Base-by-base conservation (phyloP, 345 rosid species). In the Rhizophora mangle region DNA sequence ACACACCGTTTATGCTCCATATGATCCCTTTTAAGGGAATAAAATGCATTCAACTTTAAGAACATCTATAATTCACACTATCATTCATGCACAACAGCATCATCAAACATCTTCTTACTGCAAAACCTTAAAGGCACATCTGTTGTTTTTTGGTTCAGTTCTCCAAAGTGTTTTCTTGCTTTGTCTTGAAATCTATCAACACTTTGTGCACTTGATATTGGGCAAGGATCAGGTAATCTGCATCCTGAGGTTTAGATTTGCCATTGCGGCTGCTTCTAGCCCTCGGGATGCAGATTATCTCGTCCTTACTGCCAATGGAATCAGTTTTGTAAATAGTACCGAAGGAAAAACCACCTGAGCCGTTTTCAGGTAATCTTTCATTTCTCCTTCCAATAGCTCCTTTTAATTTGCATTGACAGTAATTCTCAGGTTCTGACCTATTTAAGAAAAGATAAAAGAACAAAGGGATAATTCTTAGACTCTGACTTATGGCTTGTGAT, bases 201-300 rank as follows among this genome's bases (percentile, higher is more conserved):
- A 43, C 18, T 43, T 15, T 43, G 18, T 43, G 49, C 49, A 13
- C 58, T 15, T 2, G 6, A 58, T 79, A 68, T 75, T 76, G 85
- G 67, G 80, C 79, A 20, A 69, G 84, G 86, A 81, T 60, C 26
- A 34, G 85, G 81, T 85, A 88, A 88, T 84, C 89, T 87, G 87
- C 89, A 87, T 85, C 91, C 89, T 87, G 88, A 87, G 91, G 91
- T 85, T 83, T 83, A 72, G 87, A 84, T 81, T 72, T 32, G 37
- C 64, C 53, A 26, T 27, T 8, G 22, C 60, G 57, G 72, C 62
- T 62, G 64, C 26, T 54, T 84, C 84, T 79, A 81, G 80, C 6
- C 90, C 93, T 80, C 39, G 69, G 87, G 85, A 6, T 72, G 90
- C 81, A 76, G 90, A 82, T 88, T 86, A 86, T 67, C 77, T 79